Base-by-base conservation (phyloP, 2,329 filamentous ascomycete genomes). In the Metarhizium rileyi region DNA sequence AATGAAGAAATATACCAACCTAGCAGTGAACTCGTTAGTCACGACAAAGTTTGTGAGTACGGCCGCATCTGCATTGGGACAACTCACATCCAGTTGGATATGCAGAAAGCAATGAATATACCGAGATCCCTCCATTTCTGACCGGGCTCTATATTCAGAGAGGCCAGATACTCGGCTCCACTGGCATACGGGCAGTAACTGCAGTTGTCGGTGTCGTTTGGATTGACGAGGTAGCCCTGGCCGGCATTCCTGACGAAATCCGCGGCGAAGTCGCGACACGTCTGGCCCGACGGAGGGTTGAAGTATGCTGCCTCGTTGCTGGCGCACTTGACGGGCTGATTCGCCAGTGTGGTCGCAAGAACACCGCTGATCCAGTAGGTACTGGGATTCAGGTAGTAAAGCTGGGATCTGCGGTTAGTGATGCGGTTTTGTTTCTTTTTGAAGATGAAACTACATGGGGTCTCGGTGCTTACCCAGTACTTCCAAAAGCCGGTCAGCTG, bases 91-190 rank as follows among this genome's bases (percentile, higher is more conserved):
- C 81, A 88, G 60, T 88, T 89, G 46, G 78, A 82, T 14, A 85
- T 68, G 47, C 78, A 80, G 62, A 88, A 90, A 1, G 78, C 80
- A 8, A 87, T 57, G 69, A 89, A 87, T 52, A 89, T 82, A 7
- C 83, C 86, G 57, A 88, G 85, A 46, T 71, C 67, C 41, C 78
- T 68, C 86, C 86, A 90, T 67, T 87, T 87, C 48, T 90, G 74
- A 20, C 56, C 57, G 1, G 68, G 64, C 25, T 66, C 49, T 26
- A 78, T 68, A 55, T 77, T 77, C 35, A 78, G 63, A 5, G 76
- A 79, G 3, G 68, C 55, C 57, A 90, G 72, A 59, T 87, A 91
- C 58, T 89, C 75, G 36, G 77, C 72, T 16, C 69, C 71, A 43
- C 52, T 62, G 25, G 50, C 58, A 61, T 83, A 90, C 0, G 77